Base-by-base conservation (phyloP, 805 yeast genomes). In the Saccharomyces eubayanus region DNA sequence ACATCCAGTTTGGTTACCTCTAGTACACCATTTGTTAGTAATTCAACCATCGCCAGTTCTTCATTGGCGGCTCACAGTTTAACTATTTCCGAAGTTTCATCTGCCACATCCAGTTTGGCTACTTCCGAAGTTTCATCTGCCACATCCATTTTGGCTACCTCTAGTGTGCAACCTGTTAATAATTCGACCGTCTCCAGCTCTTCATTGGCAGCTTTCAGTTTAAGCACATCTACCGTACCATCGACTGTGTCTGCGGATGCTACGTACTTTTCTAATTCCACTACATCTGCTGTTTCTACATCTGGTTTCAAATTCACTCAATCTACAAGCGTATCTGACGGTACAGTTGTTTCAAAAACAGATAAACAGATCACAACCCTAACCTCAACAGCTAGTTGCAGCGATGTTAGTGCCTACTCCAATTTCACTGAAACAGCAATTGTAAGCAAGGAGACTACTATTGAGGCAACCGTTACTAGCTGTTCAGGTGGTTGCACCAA, bases 381-480 rank as follows among this genome's bases (percentile, higher is more conserved):
- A 36, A 36, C 43, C 24, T 36, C 43, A 16, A 36, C 24, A 16
- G 24, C 12, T 4, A 36, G 20, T 16, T 36, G 43, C 11, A 16
- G 43, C 11, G 20, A 11, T 4, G 10, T 12, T 8, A 16, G 24
- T 16, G 2, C 9, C 24, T n/a, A 2, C 16, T 36, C 21, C 24
- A 36, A 36, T 10, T 16, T 16, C 12, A 36, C 43, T 8, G 16
- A 36, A 36, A 36, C 43, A 16, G 24, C 10, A 16, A 36, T 36
- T 2, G 11, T 3, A 36, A 36, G 43, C 9, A 46, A 12, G 31
- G 30, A 28, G 31, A 46, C 11, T n/a, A 36, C 52, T 21, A 36
- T 54, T 47, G 31, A 48, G 49, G 59, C 51, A 31, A 48, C 55
- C n/a, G 52, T 55, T 24, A 46, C 54, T 6, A 54, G 45, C 31